A percentile compares a stretch with the other conserved stretches of the same genome.
phyloP scores from a whole-genome alignment of 257 asterid genomes.

The Solanum sejunctum region DNA sequence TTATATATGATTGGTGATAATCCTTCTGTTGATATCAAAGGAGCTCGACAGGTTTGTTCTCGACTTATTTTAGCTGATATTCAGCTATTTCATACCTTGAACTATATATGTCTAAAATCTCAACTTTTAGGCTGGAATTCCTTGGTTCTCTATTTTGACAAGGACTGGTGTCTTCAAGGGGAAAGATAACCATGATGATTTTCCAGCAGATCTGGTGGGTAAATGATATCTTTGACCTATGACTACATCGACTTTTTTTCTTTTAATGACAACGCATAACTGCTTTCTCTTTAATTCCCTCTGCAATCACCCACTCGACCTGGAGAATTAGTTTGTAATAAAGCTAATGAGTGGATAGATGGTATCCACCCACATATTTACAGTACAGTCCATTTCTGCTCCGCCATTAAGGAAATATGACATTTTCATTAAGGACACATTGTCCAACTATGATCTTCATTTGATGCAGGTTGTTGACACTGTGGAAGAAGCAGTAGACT shows the following conservation, averaged over 20 bases:
- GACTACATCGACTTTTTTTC: not conserved
- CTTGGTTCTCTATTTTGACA: conserved; percentile 87
- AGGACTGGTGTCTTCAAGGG: conserved; percentile 87
- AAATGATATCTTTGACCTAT: not conserved
- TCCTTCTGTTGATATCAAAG: conserved; percentile 72
- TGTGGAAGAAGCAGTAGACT: conserved; percentile 81
- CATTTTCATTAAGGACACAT: not conserved
- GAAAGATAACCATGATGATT: conserved; percentile 36
- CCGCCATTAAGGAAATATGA: not conserved
- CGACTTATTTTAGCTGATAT: not conserved
- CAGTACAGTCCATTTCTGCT: not conserved
- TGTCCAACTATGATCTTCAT: not conserved
- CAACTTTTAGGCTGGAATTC: conserved; percentile 50
- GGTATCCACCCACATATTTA: not conserved
- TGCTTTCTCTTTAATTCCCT: not conserved
- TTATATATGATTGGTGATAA: conserved; percentile 90
- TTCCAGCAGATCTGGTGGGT: conserved; percentile 77
- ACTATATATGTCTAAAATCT: not conserved
- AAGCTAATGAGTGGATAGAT: not conserved
- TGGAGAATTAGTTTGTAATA: not conserved
- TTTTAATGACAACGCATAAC: not conserved
- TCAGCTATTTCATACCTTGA: not conserved
- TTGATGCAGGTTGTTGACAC: conserved; percentile 67
- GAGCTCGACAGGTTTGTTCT: conserved; percentile 66
- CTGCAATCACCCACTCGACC: not conserved